Percentiles rank a stretch among this genome's conserved stretches.
Conservation (phyloP, 23 red algal species). For the Gracilaria caudata region DNA sequence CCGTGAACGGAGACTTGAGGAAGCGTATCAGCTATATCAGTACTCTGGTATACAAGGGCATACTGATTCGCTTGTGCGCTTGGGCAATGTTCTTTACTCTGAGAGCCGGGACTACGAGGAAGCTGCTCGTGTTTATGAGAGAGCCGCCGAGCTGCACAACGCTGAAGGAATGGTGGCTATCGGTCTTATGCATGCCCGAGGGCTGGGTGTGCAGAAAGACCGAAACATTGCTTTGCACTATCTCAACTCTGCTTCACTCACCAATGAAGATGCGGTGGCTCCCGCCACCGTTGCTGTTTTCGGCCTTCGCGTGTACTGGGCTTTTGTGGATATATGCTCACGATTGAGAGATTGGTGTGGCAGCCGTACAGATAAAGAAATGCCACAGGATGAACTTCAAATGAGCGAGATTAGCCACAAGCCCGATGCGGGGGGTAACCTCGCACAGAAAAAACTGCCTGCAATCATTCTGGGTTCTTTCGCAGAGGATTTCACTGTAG, state of each 20-base stretch:
- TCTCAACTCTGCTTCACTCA: neutral
- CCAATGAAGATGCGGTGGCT: neutral
- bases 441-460: neutral
- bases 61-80: constrained; percentile 56
- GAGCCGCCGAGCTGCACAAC: constrained; percentile 40
- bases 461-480: constrained; percentile 2
- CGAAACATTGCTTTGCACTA: constrained; percentile 30
- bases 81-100: constrained; percentile 66
- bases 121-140: constrained; percentile 57
- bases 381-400: neutral
- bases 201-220: constrained; percentile 53
- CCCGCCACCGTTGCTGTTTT: constrained; percentile 35
- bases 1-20: constrained; percentile 41
- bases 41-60: constrained; percentile 68
- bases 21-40: constrained; percentile 58
- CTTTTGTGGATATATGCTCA: neutral
- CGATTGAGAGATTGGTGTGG: constrained; percentile 7
- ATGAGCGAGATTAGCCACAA: neutral
- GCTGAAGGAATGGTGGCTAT: constrained; percentile 77
- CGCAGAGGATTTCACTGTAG: constrained; percentile 39
- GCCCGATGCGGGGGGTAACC: neutral
- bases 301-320: constrained; percentile 47
- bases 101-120: constrained; percentile 42
- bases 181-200: constrained; percentile 76
- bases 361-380: too few relatives aligned